Evolutionary conservation across 2,329 filamentous ascomycete genomes (phyloP).

Genomic region (Claviceps maximensis): DNA sequence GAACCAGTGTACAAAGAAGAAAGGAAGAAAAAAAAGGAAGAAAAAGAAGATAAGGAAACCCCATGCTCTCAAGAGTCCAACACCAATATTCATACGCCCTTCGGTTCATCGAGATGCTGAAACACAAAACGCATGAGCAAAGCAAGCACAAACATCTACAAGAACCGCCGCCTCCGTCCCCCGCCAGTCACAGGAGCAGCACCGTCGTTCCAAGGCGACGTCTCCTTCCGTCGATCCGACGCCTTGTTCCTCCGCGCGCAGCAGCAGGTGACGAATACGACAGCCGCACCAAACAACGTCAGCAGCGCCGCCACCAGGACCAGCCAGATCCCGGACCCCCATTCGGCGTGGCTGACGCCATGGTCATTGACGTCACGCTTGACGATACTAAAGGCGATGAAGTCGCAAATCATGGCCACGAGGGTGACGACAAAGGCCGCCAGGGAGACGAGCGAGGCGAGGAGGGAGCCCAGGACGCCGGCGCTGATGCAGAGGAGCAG

Average conservation of each 20-base stretch:
- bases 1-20: not conserved
- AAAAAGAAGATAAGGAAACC: not conserved
- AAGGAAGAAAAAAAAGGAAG: not conserved
- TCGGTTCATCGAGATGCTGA: too few relatives aligned
- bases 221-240: slow-evolving; percentile 13
- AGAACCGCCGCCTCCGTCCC: slow-evolving; percentile 9
- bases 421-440: slow-evolving; percentile 38
- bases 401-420: slow-evolving; percentile 40
- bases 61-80: too few relatives aligned
- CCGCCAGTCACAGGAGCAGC: slow-evolving; percentile 1
- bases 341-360: slow-evolving; percentile 31
- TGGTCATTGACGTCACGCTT: slow-evolving; percentile 40
- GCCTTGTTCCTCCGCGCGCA: slow-evolving; percentile 26
- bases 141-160: slow-evolving; percentile 1
- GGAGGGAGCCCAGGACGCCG: slow-evolving; percentile 37
- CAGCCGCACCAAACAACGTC: slow-evolving; percentile 38
- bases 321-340: slow-evolving; percentile 44
- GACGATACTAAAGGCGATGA: slow-evolving; percentile 42
- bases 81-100: too few relatives aligned
- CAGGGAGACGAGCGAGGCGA: slow-evolving; percentile 35
- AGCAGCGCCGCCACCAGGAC: slow-evolving; percentile 41
- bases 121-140: too few relatives aligned
- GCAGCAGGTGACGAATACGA: slow-evolving; percentile 51
- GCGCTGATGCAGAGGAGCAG: slow-evolving; percentile 39
- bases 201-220: slow-evolving; percentile 11